Conservation (phyloP, 108 stramenopile species). For the Hondaea fermentalgiana region DNA sequence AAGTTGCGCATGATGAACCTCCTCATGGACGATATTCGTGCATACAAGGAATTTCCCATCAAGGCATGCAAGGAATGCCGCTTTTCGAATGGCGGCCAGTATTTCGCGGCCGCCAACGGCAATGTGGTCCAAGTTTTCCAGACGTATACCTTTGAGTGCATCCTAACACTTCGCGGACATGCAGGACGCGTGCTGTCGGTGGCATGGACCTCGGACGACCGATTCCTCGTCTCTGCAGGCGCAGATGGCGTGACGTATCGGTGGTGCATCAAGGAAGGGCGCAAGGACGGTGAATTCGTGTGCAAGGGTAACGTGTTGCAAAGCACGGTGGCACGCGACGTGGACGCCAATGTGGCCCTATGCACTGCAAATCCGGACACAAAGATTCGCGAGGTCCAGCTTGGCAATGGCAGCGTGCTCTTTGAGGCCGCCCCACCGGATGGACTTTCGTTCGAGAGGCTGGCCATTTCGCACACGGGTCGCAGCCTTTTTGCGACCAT, state of each 20-base stretch:
- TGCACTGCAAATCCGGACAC: constrained; percentile 43
- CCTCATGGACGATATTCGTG: constrained; percentile 49
- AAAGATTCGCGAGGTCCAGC: constrained; percentile 41
- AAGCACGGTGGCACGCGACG: constrained; percentile 15
- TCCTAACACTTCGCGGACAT: constrained; percentile 52
- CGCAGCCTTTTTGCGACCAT: not conserved
- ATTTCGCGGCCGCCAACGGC: constrained; percentile 55
- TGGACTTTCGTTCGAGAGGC: constrained; percentile 35
- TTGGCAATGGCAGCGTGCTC: not conserved
- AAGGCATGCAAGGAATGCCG: constrained; percentile 50
- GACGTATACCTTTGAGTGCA: constrained; percentile 48
- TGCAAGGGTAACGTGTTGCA: constrained; percentile 32
- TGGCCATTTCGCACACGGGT: constrained; percentile 31
- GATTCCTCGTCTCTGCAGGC: constrained; percentile 38
- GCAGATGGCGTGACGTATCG: constrained; percentile 57
- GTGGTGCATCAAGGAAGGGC: constrained; percentile 49
- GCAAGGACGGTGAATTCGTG: constrained; percentile 48
- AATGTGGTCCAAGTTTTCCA: constrained; percentile 45
- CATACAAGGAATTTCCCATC: constrained; percentile 43
- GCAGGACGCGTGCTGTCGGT: constrained; percentile 42
- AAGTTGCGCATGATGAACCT: constrained; percentile 48
- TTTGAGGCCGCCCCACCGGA: not conserved
- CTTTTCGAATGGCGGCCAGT: constrained; percentile 49
- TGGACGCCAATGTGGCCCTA: constrained; percentile 26
- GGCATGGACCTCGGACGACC: constrained; percentile 42